A percentile compares a stretch with the other conserved stretches of the same genome.
Conservation (phyloP, 2,329 filamentous ascomycete genomes). For the Corniculantispora saksenae region DNA sequence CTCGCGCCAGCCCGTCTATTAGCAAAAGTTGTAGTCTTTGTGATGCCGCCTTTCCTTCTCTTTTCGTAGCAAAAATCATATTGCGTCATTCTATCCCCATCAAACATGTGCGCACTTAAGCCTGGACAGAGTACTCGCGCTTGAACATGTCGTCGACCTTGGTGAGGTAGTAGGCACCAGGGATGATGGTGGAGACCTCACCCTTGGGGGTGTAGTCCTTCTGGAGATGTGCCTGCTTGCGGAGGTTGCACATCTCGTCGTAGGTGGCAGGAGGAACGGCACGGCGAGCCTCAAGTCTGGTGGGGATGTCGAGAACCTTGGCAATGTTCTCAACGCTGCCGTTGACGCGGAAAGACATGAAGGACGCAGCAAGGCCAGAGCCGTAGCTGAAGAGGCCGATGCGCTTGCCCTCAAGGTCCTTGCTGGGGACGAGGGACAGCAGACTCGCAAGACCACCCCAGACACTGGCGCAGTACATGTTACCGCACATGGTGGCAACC, state of each 20-base stretch:
- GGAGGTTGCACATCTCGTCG: conserved; percentile 78
- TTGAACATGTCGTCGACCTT: conserved; percentile 86
- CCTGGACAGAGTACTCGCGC: conserved; percentile 75
- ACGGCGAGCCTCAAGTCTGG: conserved; percentile 65
- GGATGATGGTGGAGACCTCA: conserved; percentile 63
- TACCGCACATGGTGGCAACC: conserved; percentile 72
- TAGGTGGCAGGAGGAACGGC: conserved; percentile 71
- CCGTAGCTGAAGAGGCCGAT: conserved; percentile 79
- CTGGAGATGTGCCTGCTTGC: conserved; percentile 80
- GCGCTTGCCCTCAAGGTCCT: conserved; percentile 68
- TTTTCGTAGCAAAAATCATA: neutral
- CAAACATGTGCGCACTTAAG: conserved; percentile 43
- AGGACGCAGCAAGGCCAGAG: conserved; percentile 71
- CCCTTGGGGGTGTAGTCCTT: conserved; percentile 75
- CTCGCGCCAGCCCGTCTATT: conserved; percentile 13
- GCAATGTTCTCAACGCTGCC: conserved; percentile 69
- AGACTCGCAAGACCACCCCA: conserved; percentile 75
- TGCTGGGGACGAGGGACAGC: conserved; percentile 63
- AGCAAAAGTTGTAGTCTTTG: neutral
- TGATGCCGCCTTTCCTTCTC: neutral
- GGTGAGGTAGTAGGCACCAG: conserved; percentile 76
- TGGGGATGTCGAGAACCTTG: conserved; percentile 69
- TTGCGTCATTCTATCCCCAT: conserved; percentile 13
- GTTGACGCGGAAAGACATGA: conserved; percentile 71
- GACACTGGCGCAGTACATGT: conserved; percentile 71